These are phyloP conservation scores for Stachybotrys chlorohalonatus DNA, from an alignment of 2,329 filamentous ascomycete species.

Conservation along the genomic window DNA sequence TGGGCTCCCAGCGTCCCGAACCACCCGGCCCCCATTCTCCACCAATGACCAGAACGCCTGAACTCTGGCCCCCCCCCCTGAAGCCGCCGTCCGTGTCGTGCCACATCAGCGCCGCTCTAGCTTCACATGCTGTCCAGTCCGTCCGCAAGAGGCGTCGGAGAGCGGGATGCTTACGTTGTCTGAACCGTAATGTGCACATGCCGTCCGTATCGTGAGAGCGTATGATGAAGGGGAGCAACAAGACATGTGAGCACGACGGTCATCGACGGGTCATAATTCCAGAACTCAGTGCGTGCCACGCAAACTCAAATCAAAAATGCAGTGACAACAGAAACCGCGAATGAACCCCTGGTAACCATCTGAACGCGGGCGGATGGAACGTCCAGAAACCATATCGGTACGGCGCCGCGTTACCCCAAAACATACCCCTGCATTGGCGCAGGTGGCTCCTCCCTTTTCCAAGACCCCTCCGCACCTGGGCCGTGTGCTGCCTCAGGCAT, in stretches of 20 bases:
- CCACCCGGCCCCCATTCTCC: neutral
- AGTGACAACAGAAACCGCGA: neutral
- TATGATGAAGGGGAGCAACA: too few species aligned
- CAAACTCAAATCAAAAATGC: too few species aligned
- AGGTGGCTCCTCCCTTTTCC: neutral
- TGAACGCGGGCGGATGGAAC: neutral
- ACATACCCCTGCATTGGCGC: neutral
- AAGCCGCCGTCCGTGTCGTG: neutral
- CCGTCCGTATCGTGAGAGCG: too few species aligned
- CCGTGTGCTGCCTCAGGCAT: conserved; percentile 19
- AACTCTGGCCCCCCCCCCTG: neutral
- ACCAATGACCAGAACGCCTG: neutral
- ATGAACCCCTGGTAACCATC: neutral
- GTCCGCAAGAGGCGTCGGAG: too few species aligned
- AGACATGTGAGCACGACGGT: too few species aligned
- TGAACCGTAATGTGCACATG: too few species aligned
- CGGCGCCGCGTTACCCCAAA: neutral
- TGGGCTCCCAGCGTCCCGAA: neutral
- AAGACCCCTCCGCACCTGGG: conserved; percentile 6
- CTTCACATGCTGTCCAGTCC: too few species aligned
- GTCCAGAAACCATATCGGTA: neutral
- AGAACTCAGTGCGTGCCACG: too few species aligned
- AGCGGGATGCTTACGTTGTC: too few species aligned
- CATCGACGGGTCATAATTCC: too few species aligned
- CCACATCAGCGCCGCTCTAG: neutral